A percentile compares a stretch with the other conserved stretches of the same genome.
These are phyloP conservation scores for Trametes meyenii DNA, from an alignment of 768 basidiomycete species.

Conservation along the genomic window DNA sequence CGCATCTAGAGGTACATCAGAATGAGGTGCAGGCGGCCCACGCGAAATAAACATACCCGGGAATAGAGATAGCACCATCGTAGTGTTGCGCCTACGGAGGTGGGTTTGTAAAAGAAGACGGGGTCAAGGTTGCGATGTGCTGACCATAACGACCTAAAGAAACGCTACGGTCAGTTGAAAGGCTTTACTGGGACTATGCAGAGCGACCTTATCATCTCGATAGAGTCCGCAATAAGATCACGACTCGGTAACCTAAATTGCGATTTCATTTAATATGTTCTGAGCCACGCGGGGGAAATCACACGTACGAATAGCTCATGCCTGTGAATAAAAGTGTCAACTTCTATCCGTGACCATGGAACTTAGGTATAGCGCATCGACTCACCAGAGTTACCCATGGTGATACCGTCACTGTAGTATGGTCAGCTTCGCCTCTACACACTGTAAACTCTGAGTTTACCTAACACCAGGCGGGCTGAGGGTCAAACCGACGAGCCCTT, in stretches of 20 bases:
- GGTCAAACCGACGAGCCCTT: conserved; percentile 78
- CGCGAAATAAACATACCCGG: conserved; percentile 46
- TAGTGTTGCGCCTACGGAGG: conserved; percentile 76
- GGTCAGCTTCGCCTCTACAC: not conserved
- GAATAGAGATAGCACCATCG: conserved; percentile 84
- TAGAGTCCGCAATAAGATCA: conserved; percentile 88
- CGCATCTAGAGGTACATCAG: conserved; percentile 45
- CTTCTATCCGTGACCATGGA: not conserved
- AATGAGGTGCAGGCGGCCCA: not conserved
- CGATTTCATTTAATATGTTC: not conserved
- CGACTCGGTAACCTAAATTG: conserved; percentile 74
- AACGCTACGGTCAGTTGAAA: conserved; percentile 3
- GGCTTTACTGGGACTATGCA: not conserved
- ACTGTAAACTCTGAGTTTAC: conserved; percentile 39
- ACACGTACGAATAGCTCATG: conserved; percentile 82
- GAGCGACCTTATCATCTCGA: conserved; percentile 64
- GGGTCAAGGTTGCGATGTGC: not conserved
- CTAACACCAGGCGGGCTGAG: conserved; percentile 89
- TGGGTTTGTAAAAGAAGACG: not conserved
- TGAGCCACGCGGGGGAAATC: no score
- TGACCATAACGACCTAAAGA: conserved; percentile 58
- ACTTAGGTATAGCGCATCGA: not conserved
- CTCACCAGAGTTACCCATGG: conserved; percentile 86
- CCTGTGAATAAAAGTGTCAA: conserved; percentile 44
- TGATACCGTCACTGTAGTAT: conserved; percentile 72